phyloP scores from a whole-genome alignment of 768 basidiomycete genomes.

The Tulasnella sp. region DNA sequence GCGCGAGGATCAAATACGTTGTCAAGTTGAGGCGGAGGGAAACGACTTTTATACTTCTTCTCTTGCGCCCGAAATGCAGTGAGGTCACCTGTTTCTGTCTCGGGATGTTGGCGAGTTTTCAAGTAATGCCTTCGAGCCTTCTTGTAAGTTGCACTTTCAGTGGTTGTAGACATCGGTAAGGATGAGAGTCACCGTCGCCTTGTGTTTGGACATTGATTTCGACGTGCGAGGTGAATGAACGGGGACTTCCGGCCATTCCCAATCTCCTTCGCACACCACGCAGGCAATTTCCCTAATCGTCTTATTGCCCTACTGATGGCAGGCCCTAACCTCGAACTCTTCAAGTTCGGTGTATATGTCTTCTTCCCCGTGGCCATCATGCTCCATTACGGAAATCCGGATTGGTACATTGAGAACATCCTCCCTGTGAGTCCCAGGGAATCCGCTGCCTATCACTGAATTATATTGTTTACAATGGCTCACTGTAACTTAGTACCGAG shows the following conservation, averaged over 20 bases:
- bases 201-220: no score
- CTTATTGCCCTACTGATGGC: slow-evolving; percentile 47
- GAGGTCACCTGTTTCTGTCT: neutral
- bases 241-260: no score
- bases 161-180: neutral
- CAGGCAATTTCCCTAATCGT: no score
- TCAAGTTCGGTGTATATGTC: slow-evolving; percentile 82
- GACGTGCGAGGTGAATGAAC: no score
- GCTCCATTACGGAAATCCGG: slow-evolving; percentile 77
- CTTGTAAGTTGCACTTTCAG: slow-evolving; percentile 38
- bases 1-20: slow-evolving; percentile 55
- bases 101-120: neutral
- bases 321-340: slow-evolving; percentile 75
- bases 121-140: slow-evolving; percentile 44
- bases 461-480: neutral
- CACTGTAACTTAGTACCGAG: neutral
- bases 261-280: neutral
- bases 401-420: slow-evolving; percentile 73
- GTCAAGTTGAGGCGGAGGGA: slow-evolving; percentile 65
- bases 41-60: slow-evolving; percentile 69
- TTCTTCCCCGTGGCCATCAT: slow-evolving; percentile 74
- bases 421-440: slow-evolving; percentile 57
- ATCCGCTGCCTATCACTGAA: neutral
- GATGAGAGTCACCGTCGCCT: no score
- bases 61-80: slow-evolving; percentile 59